Conservation (phyloP, 2,329 filamentous ascomycete species). For the Fusarium multiceps region DNA sequence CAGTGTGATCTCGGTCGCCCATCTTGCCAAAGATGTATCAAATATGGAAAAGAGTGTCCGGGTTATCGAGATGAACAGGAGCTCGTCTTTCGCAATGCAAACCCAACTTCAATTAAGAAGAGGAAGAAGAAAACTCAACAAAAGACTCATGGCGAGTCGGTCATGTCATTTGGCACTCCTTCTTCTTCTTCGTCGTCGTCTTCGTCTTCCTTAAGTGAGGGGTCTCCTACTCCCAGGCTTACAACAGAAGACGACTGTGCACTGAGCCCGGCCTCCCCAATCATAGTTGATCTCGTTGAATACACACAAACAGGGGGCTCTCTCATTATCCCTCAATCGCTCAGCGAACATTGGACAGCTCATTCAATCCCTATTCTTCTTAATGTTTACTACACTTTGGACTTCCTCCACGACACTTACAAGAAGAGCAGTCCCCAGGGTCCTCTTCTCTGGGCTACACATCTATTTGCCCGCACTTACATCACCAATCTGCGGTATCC, state of each 20-base stretch:
- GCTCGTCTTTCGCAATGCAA: slow-evolving; percentile 54
- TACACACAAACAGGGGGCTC: slow-evolving; percentile 8
- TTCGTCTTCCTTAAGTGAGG: slow-evolving; percentile 14
- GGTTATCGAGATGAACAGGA: slow-evolving; percentile 55
- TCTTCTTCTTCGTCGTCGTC: slow-evolving; percentile 4
- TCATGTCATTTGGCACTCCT: slow-evolving; percentile 7
- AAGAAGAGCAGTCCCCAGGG: slow-evolving; percentile 44
- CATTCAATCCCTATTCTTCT: slow-evolving; percentile 55
- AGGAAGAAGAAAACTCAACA: slow-evolving; percentile 46
- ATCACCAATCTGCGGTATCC: slow-evolving; percentile 52
- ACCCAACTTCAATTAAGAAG: slow-evolving; percentile 46
- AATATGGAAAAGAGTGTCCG: slow-evolving; percentile 55
- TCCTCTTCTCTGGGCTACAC: slow-evolving; percentile 54
- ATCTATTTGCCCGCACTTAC: slow-evolving; percentile 56
- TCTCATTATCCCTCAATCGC: slow-evolving; percentile 31
- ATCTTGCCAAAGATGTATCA: slow-evolving; percentile 54
- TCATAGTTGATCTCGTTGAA: slow-evolving; percentile 19
- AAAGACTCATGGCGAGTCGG: slow-evolving; percentile 15
- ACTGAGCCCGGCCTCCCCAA: slow-evolving; percentile 9
- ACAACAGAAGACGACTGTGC: slow-evolving; percentile 20
- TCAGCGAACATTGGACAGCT: slow-evolving; percentile 54
- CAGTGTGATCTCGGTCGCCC: slow-evolving; percentile 57
- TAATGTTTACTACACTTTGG: slow-evolving; percentile 51
- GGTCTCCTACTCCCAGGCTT: slow-evolving; percentile 18
- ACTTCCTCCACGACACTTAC: slow-evolving; percentile 51